Evolutionary conservation across 1,284 basidiomycete species (phyloP).

Genomic region (Tilletia walkeri): DNA sequence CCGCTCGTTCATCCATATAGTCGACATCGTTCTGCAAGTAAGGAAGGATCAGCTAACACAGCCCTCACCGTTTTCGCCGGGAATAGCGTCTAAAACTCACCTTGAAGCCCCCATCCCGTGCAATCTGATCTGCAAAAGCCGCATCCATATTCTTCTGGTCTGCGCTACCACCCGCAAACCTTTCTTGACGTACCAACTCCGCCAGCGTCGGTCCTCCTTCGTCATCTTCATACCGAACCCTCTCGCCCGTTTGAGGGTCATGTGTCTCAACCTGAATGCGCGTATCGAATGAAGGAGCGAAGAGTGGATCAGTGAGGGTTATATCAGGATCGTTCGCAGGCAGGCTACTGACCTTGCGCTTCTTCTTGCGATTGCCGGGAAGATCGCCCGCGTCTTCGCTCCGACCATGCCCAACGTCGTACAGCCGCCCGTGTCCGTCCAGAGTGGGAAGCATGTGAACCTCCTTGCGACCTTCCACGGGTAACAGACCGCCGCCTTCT

Average conservation of each 20-base stretch:
- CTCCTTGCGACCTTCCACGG: slow-evolving; percentile 36
- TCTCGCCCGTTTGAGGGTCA: slow-evolving; percentile 67
- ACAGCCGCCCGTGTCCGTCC: slow-evolving; percentile 79
- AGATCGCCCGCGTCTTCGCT: slow-evolving; percentile 42
- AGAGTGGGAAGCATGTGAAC: slow-evolving; percentile 85
- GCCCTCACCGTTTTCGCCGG: slow-evolving; percentile 14
- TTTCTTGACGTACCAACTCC: slow-evolving; percentile 89
- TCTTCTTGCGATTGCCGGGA: slow-evolving; percentile 69
- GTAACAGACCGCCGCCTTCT: not conserved
- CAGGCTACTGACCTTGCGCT: slow-evolving; percentile 63
- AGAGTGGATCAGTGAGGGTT: too few species aligned
- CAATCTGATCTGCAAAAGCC: slow-evolving; percentile 82
- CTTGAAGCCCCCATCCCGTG: slow-evolving; percentile 79
- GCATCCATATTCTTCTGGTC: slow-evolving; percentile 89
- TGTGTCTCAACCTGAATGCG: slow-evolving; percentile 71
- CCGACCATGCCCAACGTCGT: slow-evolving; percentile 71
- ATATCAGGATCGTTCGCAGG: not conserved
- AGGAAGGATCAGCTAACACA: not conserved
- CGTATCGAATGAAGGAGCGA: too few species aligned
- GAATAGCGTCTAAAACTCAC: not conserved
- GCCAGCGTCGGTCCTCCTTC: slow-evolving; percentile 79
- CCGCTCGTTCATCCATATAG: slow-evolving; percentile 94
- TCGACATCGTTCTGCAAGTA: slow-evolving; percentile 61
- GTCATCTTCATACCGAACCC: slow-evolving; percentile 59
- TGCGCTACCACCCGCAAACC: slow-evolving; percentile 78